These are phyloP conservation scores for Westerdykella aurantiaca DNA, from an alignment of 2,329 filamentous ascomycete genomes.

Conservation along the genomic window DNA sequence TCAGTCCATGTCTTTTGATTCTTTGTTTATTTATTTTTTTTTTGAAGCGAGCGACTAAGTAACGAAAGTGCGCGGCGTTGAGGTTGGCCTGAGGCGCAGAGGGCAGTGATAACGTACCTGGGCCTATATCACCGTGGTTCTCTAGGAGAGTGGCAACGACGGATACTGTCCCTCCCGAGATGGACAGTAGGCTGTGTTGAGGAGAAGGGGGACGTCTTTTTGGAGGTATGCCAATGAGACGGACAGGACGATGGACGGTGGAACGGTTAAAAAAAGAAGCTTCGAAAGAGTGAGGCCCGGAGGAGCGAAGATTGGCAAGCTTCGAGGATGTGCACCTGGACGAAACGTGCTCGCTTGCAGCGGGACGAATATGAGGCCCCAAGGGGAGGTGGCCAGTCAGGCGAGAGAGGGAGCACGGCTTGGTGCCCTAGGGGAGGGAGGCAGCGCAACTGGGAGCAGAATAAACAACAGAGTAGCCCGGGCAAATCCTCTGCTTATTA, in stretches of 20 bases:
- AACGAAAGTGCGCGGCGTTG: conserved; percentile 3
- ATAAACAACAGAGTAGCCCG: conserved; percentile 16
- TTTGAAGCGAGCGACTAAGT: conserved; percentile 6
- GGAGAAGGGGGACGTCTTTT: conserved; percentile 10
- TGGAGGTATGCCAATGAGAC: conserved; percentile 29
- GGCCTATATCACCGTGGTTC: conserved; percentile 26
- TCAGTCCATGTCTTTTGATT: conserved; percentile 29
- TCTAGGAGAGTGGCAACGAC: conserved; percentile 28
- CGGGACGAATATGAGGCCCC: conserved; percentile 34
- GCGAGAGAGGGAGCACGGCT: conserved; percentile 15
- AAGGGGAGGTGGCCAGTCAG: conserved; percentile 32
- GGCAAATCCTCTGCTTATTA: conserved; percentile 13
- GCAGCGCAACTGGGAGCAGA: conserved; percentile 27
- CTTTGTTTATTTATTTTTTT: conserved; percentile 6
- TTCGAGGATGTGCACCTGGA: conserved; percentile 22
- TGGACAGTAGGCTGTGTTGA: conserved; percentile 13
- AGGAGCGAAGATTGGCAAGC: conserved; percentile 30
- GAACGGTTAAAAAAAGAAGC: conserved; percentile 36
- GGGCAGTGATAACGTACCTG: conserved; percentile 28
- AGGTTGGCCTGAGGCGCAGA: conserved; percentile 4
- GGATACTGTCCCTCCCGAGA: conserved; percentile 25
- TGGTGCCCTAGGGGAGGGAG: conserved; percentile 29
- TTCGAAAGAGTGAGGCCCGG: conserved; percentile 18
- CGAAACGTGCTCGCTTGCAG: conserved; percentile 33
- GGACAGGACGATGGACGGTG: conserved; percentile 21